Percentiles rank a stretch among this genome's conserved stretches.
Conservation (phyloP, 768 basidiomycete species). For the Auriscalpium microsporum region DNA sequence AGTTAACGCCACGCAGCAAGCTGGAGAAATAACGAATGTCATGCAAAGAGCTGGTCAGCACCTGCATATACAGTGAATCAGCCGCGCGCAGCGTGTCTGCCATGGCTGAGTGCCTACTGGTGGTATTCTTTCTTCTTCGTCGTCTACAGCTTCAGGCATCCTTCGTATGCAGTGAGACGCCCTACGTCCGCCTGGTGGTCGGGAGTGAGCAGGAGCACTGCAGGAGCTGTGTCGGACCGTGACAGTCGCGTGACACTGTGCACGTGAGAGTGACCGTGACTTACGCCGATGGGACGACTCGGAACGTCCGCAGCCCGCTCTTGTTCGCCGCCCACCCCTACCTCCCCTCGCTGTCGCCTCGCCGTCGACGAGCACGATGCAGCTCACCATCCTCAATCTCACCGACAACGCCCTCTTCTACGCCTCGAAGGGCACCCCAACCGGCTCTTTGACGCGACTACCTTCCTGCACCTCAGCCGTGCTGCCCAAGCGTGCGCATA, state of each 20-base stretch:
- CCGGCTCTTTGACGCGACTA: too few species aligned
- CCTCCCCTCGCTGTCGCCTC: too few species aligned
- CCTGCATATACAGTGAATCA: constrained; percentile 21
- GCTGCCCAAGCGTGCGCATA: constrained; percentile 4
- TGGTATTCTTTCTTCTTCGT: not conserved
- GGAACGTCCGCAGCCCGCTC: too few species aligned
- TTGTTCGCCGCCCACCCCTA: too few species aligned
- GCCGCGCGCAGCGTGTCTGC: not conserved
- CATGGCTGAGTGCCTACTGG: not conserved
- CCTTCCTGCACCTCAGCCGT: constrained; percentile 2
- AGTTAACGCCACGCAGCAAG: constrained; percentile 74
- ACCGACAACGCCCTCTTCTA: constrained; percentile 24
- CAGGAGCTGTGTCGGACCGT: not conserved
- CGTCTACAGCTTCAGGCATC: not conserved
- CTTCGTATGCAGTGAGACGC: not conserved
- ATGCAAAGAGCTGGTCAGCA: constrained; percentile 64
- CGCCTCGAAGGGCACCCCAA: not conserved
- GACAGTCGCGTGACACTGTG: not conserved
- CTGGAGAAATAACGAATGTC: constrained; percentile 78
- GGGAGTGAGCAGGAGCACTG: not conserved
- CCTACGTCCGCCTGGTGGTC: not conserved
- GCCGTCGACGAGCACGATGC: constrained; percentile 8
- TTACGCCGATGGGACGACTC: not conserved
- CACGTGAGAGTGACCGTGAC: not conserved
- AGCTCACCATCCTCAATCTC: constrained; percentile 29